phyloP scores from a whole-genome alignment of 371 early-diverging fungal species.

The Massospora cicadina region DNA sequence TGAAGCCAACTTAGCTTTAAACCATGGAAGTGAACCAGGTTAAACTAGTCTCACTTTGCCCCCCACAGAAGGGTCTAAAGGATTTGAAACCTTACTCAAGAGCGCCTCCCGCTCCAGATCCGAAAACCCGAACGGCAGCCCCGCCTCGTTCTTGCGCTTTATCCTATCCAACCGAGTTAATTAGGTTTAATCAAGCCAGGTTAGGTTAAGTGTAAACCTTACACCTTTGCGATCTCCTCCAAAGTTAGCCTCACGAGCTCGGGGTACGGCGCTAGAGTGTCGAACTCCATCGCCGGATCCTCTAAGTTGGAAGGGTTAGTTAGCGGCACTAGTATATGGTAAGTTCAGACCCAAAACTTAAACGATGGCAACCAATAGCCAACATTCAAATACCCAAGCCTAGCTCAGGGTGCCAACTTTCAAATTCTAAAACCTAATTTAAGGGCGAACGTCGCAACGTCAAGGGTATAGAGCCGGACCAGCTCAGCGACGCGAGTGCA shows the following conservation, averaged over 20 bases:
- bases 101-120: background rate
- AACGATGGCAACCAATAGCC: too few species aligned
- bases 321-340: too few species aligned
- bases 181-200: background rate
- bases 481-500: too few species aligned
- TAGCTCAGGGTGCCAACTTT: too few species aligned
- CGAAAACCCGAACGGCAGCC: background rate
- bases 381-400: too few species aligned
- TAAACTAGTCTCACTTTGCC: background rate
- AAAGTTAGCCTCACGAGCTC: background rate
- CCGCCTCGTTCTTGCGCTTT: background rate
- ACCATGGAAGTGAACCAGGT: background rate
- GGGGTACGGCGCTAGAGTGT: too few species aligned
- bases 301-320: too few species aligned
- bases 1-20: background rate
- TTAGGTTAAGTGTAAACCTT: background rate
- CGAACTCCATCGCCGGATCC: too few species aligned
- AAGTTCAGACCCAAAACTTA: too few species aligned
- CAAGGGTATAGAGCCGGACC: too few species aligned
- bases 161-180: background rate
- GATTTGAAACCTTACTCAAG: background rate
- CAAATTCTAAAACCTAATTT: too few species aligned
- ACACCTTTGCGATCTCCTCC: background rate
- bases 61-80: background rate
- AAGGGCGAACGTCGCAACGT: too few species aligned